These are phyloP conservation scores for Neolentinus lepideus DNA, from an alignment of 1,284 basidiomycete species.

Conservation along the genomic window DNA sequence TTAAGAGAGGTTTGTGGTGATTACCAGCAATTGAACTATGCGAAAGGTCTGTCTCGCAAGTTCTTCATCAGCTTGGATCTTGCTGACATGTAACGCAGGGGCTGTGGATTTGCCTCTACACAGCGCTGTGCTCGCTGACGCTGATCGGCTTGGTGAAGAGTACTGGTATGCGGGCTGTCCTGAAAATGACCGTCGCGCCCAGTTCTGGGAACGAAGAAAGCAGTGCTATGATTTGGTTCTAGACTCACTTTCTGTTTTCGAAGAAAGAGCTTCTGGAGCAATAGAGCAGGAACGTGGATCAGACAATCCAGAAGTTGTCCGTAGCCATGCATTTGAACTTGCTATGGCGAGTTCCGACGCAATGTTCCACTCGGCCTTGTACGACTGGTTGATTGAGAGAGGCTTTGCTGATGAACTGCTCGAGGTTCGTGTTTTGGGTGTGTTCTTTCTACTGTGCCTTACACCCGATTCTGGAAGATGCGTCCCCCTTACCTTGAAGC, in stretches of 20 bases:
- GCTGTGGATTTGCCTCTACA: constrained; percentile 82
- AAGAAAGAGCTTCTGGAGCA: constrained; percentile 40
- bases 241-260: constrained; percentile 77
- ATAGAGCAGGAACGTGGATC: constrained; percentile 17
- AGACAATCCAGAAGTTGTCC: constrained; percentile 59
- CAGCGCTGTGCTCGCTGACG: constrained; percentile 80
- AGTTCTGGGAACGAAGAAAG: constrained; percentile 53
- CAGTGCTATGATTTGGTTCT: constrained; percentile 81
- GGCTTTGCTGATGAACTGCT: constrained; percentile 85
- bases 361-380: constrained; percentile 91
- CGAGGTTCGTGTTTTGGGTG: constrained; percentile 48
- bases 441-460: constrained; percentile 3
- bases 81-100: constrained; percentile 35
- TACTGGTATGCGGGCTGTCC: constrained; percentile 69
- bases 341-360: constrained; percentile 84
- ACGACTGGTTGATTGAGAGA: constrained; percentile 86
- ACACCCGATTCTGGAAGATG: constrained; percentile 42
- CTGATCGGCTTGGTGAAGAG: constrained; percentile 70
- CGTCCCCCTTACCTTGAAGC: constrained; percentile 81
- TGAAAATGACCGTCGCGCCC: constrained; percentile 52
- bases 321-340: constrained; percentile 71
- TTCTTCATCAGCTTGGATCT: neutral
- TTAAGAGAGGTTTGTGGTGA: constrained; percentile 81
- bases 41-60: constrained; percentile 50
- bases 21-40: constrained; percentile 79